Conservation (phyloP, 2,329 filamentous ascomycete genomes). For the Venturiaceae sp. region DNA sequence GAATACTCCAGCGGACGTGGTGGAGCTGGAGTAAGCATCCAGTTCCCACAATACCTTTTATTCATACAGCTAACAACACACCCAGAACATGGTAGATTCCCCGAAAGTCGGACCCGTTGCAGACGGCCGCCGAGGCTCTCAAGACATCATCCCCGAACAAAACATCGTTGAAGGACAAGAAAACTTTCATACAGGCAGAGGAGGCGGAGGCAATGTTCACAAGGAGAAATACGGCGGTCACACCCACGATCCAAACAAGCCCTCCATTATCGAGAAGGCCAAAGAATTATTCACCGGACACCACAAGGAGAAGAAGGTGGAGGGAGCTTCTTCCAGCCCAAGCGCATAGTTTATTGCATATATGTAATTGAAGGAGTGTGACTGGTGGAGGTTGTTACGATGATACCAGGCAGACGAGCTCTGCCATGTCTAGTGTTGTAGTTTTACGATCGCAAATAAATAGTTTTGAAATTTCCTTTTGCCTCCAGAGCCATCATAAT, state of each 20-base stretch:
- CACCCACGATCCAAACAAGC: constrained; percentile 21
- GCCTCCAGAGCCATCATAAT: neutral
- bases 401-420: neutral
- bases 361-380: neutral
- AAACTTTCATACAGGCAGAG: constrained; percentile 39
- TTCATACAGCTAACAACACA: neutral
- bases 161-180: constrained; percentile 28
- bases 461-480: neutral
- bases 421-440: neutral
- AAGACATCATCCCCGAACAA: constrained; percentile 34
- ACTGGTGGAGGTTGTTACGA: neutral
- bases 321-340: neutral
- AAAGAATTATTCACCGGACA: constrained; percentile 24
- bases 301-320: constrained; percentile 3
- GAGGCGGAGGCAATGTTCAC: constrained; percentile 37
- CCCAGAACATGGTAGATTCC: constrained; percentile 27
- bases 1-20: constrained; percentile 28
- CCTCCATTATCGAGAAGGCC: constrained; percentile 32
- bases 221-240: constrained; percentile 39
- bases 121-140: constrained; percentile 18
- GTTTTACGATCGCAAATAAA: neutral
- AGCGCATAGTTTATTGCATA: neutral
- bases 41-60: neutral
- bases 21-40: constrained; percentile 12
- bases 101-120: constrained; percentile 21